Conservation (phyloP, 495 filamentous ascomycete species). For the Aspergillus mulundensis region DNA sequence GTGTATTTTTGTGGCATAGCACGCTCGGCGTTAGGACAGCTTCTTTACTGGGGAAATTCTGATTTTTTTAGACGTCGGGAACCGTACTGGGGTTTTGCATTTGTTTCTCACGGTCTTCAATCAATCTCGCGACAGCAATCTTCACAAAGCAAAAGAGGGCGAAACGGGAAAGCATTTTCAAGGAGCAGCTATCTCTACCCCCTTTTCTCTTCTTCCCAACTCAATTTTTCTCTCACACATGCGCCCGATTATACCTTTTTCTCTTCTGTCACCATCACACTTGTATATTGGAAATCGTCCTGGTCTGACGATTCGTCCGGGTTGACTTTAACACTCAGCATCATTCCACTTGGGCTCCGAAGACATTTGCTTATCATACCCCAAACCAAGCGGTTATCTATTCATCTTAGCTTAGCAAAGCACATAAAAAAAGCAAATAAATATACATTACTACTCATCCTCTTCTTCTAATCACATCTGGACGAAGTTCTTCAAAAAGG, state of each 20-base stretch:
- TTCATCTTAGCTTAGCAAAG: slow-evolving; percentile 4
- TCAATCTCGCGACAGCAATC: slow-evolving; percentile 8
- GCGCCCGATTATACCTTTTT: neutral
- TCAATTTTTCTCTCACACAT: neutral
- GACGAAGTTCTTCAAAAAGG: no score
- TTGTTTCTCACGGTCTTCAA: slow-evolving; percentile 23
- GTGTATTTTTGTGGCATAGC: slow-evolving; percentile 30
- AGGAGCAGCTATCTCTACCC: slow-evolving; percentile 20
- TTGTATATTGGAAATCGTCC: slow-evolving; percentile 26
- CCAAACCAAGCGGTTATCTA: slow-evolving; percentile 22
- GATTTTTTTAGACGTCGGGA: slow-evolving; percentile 20
- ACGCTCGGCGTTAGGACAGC: slow-evolving; percentile 25
- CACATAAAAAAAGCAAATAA: slow-evolving; percentile 14
- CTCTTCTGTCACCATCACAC: slow-evolving; percentile 4
- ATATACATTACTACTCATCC: neutral
- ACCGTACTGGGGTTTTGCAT: slow-evolving; percentile 20
- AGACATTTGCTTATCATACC: slow-evolving; percentile 27
- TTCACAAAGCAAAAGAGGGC: slow-evolving; percentile 10
- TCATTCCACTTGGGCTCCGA: slow-evolving; percentile 20
- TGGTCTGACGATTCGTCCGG: slow-evolving; percentile 20
- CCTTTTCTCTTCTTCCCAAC: slow-evolving; percentile 9
- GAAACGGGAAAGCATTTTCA: slow-evolving; percentile 20
- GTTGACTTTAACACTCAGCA: slow-evolving; percentile 8
- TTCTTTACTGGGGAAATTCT: slow-evolving; percentile 9
- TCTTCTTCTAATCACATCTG: neutral